Evolutionary conservation across 2,329 filamentous ascomycete species (phyloP).

Genomic region (Trichothecium roseum): DNA sequence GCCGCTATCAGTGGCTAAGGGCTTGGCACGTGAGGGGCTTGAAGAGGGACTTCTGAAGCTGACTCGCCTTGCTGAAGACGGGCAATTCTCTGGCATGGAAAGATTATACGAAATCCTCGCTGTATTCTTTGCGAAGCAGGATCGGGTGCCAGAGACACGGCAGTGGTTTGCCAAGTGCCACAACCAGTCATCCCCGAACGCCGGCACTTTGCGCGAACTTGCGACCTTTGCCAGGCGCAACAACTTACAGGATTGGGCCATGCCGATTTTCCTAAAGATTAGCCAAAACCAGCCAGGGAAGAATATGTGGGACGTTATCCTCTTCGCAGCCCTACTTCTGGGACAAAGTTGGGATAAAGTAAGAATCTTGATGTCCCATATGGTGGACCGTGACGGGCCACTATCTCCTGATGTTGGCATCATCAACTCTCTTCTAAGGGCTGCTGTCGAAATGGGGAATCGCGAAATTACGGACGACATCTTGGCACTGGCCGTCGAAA

Average conservation of each 20-base stretch:
- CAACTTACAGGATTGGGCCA: constrained; percentile 50
- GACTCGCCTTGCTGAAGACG: constrained; percentile 36
- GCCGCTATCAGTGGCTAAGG: constrained; percentile 28
- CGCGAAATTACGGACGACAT: constrained; percentile 65
- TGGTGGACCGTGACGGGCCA: constrained; percentile 49
- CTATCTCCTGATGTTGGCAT: constrained; percentile 55
- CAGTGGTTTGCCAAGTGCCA: constrained; percentile 51
- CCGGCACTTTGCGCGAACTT: constrained; percentile 9
- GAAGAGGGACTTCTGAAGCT: constrained; percentile 48
- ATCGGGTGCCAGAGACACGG: constrained; percentile 51
- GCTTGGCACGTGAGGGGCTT: constrained; percentile 50
- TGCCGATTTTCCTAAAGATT: constrained; percentile 43
- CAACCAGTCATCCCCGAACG: constrained; percentile 9
- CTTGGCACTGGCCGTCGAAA: constrained; percentile 53
- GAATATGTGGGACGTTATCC: constrained; percentile 58
- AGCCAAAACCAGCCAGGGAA: constrained; percentile 37
- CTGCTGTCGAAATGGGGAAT: constrained; percentile 60
- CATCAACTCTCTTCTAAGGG: constrained; percentile 66
- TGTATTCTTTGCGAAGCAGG: constrained; percentile 47
- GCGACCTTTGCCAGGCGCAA: constrained; percentile 46
- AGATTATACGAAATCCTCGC: constrained; percentile 45
- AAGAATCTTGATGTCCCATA: constrained; percentile 52
- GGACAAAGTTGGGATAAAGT: constrained; percentile 51
- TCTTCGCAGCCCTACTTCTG: constrained; percentile 60
- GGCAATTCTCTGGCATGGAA: constrained; percentile 32